Conservation (phyloP, 2,329 filamentous ascomycete species). For the Trichophyton equinum region DNA sequence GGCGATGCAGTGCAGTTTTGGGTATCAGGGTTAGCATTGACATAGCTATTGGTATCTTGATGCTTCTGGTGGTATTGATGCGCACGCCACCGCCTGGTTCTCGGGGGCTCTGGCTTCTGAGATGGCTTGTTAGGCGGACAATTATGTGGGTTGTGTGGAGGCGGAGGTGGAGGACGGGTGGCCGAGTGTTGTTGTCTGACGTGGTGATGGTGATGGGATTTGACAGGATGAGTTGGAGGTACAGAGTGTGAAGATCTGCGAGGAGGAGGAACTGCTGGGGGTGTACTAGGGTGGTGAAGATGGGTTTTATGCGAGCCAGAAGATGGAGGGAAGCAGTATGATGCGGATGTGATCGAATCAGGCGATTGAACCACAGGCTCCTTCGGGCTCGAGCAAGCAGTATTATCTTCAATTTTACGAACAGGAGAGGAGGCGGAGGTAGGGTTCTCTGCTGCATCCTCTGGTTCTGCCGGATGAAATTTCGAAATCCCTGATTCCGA, state of each 20-base stretch:
- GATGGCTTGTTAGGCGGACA: conserved; percentile 6
- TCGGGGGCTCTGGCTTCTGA: conserved; percentile 31
- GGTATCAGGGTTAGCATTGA: background rate
- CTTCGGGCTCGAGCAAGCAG: background rate
- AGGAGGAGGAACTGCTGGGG: conserved; percentile 32
- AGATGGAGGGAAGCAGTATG: background rate
- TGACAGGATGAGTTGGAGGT: conserved; percentile 12
- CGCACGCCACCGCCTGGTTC: conserved; percentile 30
- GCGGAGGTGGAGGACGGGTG: conserved; percentile 10
- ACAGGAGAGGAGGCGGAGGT: background rate
- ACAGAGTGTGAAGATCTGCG: conserved; percentile 26
- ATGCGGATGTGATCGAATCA: background rate
- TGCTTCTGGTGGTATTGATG: conserved; percentile 16
- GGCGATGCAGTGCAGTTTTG: background rate
- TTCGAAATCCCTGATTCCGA: conserved; percentile 1
- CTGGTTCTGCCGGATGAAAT: background rate
- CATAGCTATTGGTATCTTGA: background rate
- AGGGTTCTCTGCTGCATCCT: background rate
- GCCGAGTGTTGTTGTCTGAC: background rate
- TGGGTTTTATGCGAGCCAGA: background rate
- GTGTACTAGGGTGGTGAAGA: conserved; percentile 10
- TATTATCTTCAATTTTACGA: background rate
- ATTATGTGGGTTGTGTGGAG: conserved; percentile 6
- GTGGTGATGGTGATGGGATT: conserved; percentile 11
- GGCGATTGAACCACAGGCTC: conserved; percentile 1